Percentiles rank a stretch among this genome's conserved stretches.
Evolutionary conservation across 2,329 filamentous ascomycete genomes (phyloP).

Genomic region (Aspergillus neotritici): DNA sequence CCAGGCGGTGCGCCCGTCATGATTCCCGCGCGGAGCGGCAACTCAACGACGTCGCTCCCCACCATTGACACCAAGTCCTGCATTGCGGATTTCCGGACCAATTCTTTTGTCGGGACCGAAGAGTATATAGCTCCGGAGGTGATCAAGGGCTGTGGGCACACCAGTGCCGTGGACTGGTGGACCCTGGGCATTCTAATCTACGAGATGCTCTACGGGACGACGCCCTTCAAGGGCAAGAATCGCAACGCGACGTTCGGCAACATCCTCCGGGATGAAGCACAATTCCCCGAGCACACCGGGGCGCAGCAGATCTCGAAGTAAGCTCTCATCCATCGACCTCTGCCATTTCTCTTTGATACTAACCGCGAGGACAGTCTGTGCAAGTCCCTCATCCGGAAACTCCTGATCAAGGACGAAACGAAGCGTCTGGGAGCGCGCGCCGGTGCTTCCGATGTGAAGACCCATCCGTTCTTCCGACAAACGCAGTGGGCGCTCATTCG

Average conservation of each 20-base stretch:
- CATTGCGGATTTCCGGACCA: constrained; percentile 96
- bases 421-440: constrained; percentile 87
- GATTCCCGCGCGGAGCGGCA: constrained; percentile 87
- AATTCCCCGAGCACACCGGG: constrained; percentile 84
- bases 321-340: constrained; percentile 35
- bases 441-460: constrained; percentile 94
- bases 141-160: constrained; percentile 97
- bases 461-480: constrained; percentile 88
- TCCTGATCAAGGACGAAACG: constrained; percentile 96
- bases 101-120: constrained; percentile 96
- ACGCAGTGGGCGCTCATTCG: constrained; percentile 96
- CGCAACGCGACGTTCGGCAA: constrained; percentile 97
- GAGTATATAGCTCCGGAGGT: constrained; percentile 99
- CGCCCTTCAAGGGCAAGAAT: constrained; percentile 99
- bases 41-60: constrained; percentile 77
- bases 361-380: constrained; percentile 64
- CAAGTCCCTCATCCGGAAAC: constrained; percentile 92
- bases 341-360: neutral
- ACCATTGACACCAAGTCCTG: constrained; percentile 99
- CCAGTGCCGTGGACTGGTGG: constrained; percentile 99
- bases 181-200: constrained; percentile 95
- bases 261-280: constrained; percentile 90
- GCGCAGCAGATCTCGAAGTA: constrained; percentile 87
- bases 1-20: constrained; percentile 94
- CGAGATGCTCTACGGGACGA: constrained; percentile 98